Evolutionary conservation across 257 asterid genomes (phyloP), one percentile per base, ranked within the genome.

Genomic region (Plantago elongata): DNA sequence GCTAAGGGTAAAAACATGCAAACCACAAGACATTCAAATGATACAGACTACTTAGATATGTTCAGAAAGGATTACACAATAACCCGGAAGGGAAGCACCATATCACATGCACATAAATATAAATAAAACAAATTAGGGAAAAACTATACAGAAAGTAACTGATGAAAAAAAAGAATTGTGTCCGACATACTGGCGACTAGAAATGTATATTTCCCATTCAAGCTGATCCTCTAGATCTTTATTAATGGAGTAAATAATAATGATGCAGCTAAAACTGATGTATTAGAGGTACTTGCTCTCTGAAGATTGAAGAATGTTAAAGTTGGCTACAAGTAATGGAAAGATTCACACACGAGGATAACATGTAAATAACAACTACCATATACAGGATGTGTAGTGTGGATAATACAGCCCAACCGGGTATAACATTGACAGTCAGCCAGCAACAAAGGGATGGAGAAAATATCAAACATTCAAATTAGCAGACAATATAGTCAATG

Each of bases 381-480:
- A 51, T 16, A n/a, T 51, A 22, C 27, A 51, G 6, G 13, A 51
- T 12, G 56, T 16, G 22, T 34, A 51, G n/a, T 49, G 14, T 14
- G 27, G 13, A 49, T 17, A 51, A 51, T 8, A 51, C n/a, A 13
- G 57, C n/a, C 1, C 15, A 17, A 11, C 13, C 59, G 4, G 9
- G 34, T n/a, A 54, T 27, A 15, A 22, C 5, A 54, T 9, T 27
- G 43, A 42, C 49, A 54, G 54, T 47, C 58, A 3, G 61, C 62
- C 62, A 60, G 43, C 29, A 45, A 56, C 55, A 46, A 50, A 27
- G 65, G 55, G 30, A 69, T 16, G 42, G 27, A 44, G 34, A 48
- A 62, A 29, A 69, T n/a, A n/a, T n/a, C n/a, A n/a, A n/a, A n/a
- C n/a, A n/a, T 60, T 16, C 48, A 68, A 55, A 55, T 18, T 47